phyloP scores from a whole-genome alignment of 257 asterid genomes.

The Leonotis leonurus region DNA sequence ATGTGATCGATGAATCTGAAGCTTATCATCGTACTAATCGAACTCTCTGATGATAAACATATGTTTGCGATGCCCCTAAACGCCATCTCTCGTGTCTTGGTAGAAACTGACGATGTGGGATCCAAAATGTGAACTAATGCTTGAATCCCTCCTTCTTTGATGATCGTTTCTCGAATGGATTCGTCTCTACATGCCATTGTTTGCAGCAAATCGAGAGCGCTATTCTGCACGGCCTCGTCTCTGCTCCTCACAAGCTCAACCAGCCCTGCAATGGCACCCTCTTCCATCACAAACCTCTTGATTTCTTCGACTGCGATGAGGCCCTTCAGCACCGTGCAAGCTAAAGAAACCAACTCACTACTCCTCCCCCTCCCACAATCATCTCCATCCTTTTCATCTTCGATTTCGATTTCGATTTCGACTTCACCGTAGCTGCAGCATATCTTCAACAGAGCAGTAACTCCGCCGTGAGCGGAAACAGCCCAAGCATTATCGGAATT shows the following conservation, averaged over 20 bases:
- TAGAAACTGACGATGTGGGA: slow-evolving; percentile 43
- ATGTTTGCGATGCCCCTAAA: slow-evolving; percentile 58
- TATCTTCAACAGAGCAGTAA: slow-evolving; percentile 60
- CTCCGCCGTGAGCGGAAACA: slow-evolving; percentile 93
- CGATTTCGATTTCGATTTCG: too few species aligned
- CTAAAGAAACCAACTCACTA: slow-evolving; percentile 40
- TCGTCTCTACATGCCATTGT: slow-evolving; percentile 71
- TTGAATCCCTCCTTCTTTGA: slow-evolving; percentile 61
- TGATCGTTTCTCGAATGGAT: slow-evolving; percentile 33
- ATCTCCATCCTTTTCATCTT: too few species aligned
- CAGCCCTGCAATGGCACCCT: slow-evolving; percentile 51
- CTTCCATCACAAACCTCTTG: slow-evolving; percentile 80
- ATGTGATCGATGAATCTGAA: slow-evolving; percentile 59
- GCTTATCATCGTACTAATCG: slow-evolving; percentile 30
- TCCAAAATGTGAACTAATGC: slow-evolving; percentile 54
- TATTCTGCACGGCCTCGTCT: slow-evolving; percentile 48
- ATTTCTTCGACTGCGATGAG: slow-evolving; percentile 81
- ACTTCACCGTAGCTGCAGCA: slow-evolving; percentile 18
- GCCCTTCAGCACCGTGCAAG: slow-evolving; percentile 83
- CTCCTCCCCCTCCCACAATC: background rate
- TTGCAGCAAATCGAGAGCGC: slow-evolving; percentile 64
- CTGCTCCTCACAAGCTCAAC: slow-evolving; percentile 44
- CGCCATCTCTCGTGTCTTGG: slow-evolving; percentile 71
- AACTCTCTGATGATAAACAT: slow-evolving; percentile 37
- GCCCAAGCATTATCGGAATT: slow-evolving; percentile 94